Percentiles rank a stretch among this genome's conserved stretches.
Conservation (phyloP, 1,139 yeast genomes). For the Cylindricascospora bacillispora region DNA sequence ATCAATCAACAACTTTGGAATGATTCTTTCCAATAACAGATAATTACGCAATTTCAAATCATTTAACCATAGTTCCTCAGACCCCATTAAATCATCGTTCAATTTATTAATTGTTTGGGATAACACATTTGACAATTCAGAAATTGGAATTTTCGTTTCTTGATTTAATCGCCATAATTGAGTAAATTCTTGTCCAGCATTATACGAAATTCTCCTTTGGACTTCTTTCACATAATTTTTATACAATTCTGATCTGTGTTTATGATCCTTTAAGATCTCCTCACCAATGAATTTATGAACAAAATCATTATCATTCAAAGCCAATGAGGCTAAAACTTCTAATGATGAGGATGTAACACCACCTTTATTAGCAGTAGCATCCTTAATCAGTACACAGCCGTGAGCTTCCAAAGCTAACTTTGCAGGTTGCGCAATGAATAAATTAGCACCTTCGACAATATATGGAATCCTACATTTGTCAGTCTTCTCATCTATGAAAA, state of each 20-base stretch:
- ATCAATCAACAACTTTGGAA: constrained; percentile 61
- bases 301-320: constrained; percentile 80
- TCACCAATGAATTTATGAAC: constrained; percentile 38
- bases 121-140: constrained; percentile 72
- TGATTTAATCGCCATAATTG: constrained; percentile 73
- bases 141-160: constrained; percentile 54
- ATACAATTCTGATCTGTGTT: constrained; percentile 56
- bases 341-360: constrained; percentile 96
- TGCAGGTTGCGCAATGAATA: constrained; percentile 90
- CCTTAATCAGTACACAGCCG: constrained; percentile 80
- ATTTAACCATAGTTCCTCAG: constrained; percentile 76
- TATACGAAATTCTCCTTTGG: constrained; percentile 58
- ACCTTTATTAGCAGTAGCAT: constrained; percentile 96
- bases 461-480: constrained; percentile 74
- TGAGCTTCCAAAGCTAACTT: constrained; percentile 76
- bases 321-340: constrained; percentile 89
- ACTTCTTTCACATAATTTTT: constrained; percentile 71
- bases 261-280: constrained; percentile 3
- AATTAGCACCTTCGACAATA: constrained; percentile 94
- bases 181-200: constrained; percentile 78
- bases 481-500: constrained; percentile 59
- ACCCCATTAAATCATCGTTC: constrained; percentile 75
- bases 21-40: constrained; percentile 54
- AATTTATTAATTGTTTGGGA: constrained; percentile 80
- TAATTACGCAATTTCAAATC: constrained; percentile 68